Percentiles rank a stretch among this genome's conserved stretches.
These are phyloP conservation scores for Sclerotinia spermophila DNA, from an alignment of 2,329 filamentous ascomycete genomes.

Conservation along the genomic window DNA sequence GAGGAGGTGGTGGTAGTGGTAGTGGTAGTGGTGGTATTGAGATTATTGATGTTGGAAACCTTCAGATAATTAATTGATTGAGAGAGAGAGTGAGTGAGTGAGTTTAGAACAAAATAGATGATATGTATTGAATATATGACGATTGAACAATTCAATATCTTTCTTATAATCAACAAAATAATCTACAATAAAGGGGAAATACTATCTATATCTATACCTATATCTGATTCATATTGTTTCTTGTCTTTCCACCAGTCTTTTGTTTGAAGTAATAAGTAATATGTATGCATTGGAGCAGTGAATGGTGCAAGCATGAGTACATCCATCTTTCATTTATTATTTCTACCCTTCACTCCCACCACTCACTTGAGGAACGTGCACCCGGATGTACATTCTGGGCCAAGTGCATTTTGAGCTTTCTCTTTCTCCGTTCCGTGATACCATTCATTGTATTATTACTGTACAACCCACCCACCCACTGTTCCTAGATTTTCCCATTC, in stretches of 20 bases:
- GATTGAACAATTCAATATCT: background rate
- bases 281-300: no score
- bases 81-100: background rate
- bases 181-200: background rate
- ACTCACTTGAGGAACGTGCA: constrained; percentile 4
- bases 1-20: background rate
- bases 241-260: no score
- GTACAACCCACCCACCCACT: background rate
- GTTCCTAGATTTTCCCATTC: background rate
- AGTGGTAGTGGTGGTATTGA: background rate
- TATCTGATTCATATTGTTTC: no score
- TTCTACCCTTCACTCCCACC: background rate
- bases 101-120: no score
- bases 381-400: background rate
- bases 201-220: background rate
- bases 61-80: background rate
- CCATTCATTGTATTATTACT: no score
- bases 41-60: background rate
- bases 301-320: no score
- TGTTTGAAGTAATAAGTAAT: no score
- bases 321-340: background rate
- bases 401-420: background rate
- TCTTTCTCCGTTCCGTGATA: background rate
- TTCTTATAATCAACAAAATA: background rate
- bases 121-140: background rate